These are phyloP conservation scores for Phoenix dactylifera DNA, from an alignment of 176 grass and related monocot genomes.

Conservation along the genomic window DNA sequence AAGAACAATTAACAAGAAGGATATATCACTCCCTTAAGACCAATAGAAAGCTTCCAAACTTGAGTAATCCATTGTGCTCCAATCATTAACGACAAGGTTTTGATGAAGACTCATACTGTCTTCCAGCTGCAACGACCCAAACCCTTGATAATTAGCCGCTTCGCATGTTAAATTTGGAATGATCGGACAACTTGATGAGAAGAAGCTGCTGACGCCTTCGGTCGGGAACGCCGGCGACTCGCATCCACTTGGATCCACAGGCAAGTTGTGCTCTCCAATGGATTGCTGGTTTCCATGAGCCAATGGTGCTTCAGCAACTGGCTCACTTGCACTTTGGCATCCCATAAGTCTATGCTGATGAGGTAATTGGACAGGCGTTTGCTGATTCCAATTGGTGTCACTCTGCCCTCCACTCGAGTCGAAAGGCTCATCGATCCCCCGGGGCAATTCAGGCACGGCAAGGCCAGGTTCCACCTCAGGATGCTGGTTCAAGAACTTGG, in stretches of 20 bases:
- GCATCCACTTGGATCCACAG: conserved; percentile 44
- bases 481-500: conserved; percentile 44
- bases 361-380: conserved; percentile 16
- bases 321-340: not conserved
- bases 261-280: conserved; percentile 33
- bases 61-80: conserved; percentile 45
- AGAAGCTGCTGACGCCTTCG: conserved; percentile 13
- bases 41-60: conserved; percentile 54
- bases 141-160: conserved; percentile 29
- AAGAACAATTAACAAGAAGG: conserved; percentile 22
- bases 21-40: conserved; percentile 22
- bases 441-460: conserved; percentile 13
- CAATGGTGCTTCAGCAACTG: no score
- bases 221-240: conserved; percentile 34
- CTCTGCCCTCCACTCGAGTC: conserved; percentile 36
- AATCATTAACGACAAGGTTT: conserved; percentile 21
- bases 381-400: conserved; percentile 21
- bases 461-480: not conserved
- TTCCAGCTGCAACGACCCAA: conserved; percentile 29
- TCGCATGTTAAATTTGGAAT: conserved; percentile 35
- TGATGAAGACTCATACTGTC: conserved; percentile 29
- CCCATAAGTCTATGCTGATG: conserved; percentile 24
- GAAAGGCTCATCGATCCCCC: conserved; percentile 29
- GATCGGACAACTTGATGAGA: conserved; percentile 39
- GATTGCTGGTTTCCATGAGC: no score